A percentile compares a stretch with the other conserved stretches of the same genome.
phyloP scores from a whole-genome alignment of 805 yeast genomes.

The Nakazawaea anatomiae region DNA sequence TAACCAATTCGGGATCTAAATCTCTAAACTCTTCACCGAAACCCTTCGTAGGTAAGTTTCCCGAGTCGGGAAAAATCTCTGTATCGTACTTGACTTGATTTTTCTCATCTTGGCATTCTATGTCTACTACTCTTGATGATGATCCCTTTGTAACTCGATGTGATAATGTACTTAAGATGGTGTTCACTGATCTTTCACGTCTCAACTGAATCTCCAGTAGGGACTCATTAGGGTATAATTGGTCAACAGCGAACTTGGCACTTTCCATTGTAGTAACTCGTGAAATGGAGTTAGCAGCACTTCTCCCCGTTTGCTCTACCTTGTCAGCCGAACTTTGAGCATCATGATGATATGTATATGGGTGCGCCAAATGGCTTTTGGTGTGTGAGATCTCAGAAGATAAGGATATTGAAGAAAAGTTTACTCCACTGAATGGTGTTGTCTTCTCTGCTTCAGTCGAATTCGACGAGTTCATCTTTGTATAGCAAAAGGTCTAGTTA shows the following conservation, averaged over 20 bases:
- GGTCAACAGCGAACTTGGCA: not conserved
- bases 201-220: not conserved
- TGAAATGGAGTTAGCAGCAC: not conserved
- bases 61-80: not conserved
- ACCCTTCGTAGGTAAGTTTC: not conserved
- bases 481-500: not conserved
- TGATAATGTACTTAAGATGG: not conserved
- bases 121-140: not conserved
- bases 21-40: slow-evolving; percentile 44
- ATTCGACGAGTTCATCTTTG: not conserved
- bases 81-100: not conserved
- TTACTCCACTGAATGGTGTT: not conserved
- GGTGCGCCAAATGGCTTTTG: too few relatives aligned
- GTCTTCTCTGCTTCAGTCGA: not conserved
- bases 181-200: not conserved
- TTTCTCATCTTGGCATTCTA: not conserved
- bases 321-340: too few relatives aligned
- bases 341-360: too few relatives aligned
- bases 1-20: slow-evolving; percentile 59
- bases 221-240: not conserved
- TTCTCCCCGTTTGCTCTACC: too few relatives aligned
- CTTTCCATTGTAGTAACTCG: not conserved
- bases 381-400: not conserved
- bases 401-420: not conserved
- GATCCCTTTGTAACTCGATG: not conserved